Percentiles rank a stretch among this genome's conserved stretches.
phyloP scores from a whole-genome alignment of 2,329 filamentous ascomycete species.

The Helicocarpus griseus region DNA sequence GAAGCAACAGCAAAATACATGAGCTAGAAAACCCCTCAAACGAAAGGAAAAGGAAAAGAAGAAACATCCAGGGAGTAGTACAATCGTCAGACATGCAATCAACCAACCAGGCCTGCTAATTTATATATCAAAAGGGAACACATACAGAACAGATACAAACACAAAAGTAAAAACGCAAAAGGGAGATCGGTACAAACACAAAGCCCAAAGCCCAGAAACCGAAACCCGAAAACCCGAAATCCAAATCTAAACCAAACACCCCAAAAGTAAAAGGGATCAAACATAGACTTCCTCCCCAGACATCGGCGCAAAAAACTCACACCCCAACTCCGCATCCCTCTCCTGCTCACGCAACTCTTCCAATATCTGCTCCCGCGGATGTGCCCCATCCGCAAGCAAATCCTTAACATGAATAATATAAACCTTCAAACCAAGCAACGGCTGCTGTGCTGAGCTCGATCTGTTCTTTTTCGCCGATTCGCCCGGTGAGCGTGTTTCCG shows the following conservation, averaged over 20 bases:
- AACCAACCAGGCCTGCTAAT: no score
- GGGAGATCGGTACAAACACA: neutral
- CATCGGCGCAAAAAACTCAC: conserved; percentile 64
- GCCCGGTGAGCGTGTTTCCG: neutral
- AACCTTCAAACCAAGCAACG: conserved; percentile 64
- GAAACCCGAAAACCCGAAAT: neutral
- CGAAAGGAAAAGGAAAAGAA: neutral
- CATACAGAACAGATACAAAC: no score
- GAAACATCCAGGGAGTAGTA: neutral
- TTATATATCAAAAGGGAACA: neutral
- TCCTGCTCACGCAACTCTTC: conserved; percentile 60
- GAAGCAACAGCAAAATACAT: neutral
- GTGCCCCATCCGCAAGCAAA: conserved; percentile 60
- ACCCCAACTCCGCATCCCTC: conserved; percentile 57
- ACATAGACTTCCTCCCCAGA: conserved; percentile 50
- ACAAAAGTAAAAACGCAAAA: no score
- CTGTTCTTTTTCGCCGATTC: neutral
- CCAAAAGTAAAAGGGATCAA: conserved; percentile 18
- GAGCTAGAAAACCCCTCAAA: neutral
- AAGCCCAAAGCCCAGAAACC: neutral
- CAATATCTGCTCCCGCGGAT: conserved; percentile 57
- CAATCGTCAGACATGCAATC: no score
- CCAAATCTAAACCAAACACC: neutral
- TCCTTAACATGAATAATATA: conserved; percentile 95
- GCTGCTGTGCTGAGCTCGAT: conserved; percentile 17